These are phyloP conservation scores for Kondoa subrosea DNA, from an alignment of 768 basidiomycete genomes.

Conservation along the genomic window DNA sequence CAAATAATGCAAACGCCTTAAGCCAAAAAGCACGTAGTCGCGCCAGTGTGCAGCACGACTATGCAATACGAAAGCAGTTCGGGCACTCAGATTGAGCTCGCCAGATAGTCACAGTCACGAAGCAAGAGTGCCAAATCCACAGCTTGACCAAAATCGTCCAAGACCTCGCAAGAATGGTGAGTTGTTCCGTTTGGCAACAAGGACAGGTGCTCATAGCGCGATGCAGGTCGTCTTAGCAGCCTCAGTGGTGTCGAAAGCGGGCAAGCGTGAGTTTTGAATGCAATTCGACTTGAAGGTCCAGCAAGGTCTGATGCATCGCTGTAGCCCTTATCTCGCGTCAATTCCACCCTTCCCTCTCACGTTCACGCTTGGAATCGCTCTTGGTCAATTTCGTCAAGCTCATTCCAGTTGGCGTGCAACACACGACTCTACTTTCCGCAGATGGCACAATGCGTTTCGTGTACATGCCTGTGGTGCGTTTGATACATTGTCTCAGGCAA, in stretches of 20 bases:
- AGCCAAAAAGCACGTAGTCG: too few relatives aligned
- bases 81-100: too few relatives aligned
- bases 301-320: neutral
- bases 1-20: too few relatives aligned
- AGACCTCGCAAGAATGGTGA: neutral
- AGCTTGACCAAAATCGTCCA: too few relatives aligned
- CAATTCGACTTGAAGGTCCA: neutral
- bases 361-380: conserved; percentile 81
- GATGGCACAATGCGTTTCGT: conserved; percentile 28
- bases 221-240: conserved; percentile 75
- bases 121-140: too few relatives aligned
- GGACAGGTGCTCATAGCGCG: neutral
- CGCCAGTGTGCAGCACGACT: too few relatives aligned
- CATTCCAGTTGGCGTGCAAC: conserved; percentile 72
- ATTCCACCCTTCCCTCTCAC: conserved; percentile 71
- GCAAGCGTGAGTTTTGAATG: conserved; percentile 49
- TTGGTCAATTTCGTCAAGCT: conserved; percentile 94
- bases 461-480: conserved; percentile 25
- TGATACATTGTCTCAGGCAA: neutral
- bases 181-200: neutral
- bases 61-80: too few relatives aligned
- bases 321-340: conserved; percentile 89
- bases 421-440: conserved; percentile 24
- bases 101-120: too few relatives aligned
- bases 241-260: conserved; percentile 85